A percentile compares a stretch with the other conserved stretches of the same genome.
phyloP scores from a whole-genome alignment of 345 rosid genomes.

The Mercurialis annua region DNA sequence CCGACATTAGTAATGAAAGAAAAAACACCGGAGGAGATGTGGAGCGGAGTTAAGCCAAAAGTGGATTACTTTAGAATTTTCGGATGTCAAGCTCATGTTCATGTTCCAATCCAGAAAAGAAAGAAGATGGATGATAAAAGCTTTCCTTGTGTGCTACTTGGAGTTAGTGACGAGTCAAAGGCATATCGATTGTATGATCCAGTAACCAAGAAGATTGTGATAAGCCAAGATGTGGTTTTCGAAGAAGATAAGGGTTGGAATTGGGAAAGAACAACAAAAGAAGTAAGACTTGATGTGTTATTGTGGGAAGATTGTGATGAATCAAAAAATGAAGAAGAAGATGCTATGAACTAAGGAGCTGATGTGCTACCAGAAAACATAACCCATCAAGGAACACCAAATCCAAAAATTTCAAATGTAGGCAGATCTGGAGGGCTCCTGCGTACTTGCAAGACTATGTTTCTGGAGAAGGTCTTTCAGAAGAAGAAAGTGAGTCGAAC shows the following conservation, averaged over 20 bases:
- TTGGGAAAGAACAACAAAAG: neutral
- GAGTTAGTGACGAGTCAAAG: neutral
- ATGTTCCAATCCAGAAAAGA: too few relatives aligned
- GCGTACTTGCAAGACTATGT: neutral
- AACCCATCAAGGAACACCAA: neutral
- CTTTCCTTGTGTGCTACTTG: neutral
- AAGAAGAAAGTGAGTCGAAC: neutral
- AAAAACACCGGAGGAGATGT: neutral
- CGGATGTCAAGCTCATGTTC: neutral
- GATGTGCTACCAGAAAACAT: neutral
- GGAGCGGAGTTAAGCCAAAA: neutral
- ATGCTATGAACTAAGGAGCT: neutral
- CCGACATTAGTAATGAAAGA: neutral
- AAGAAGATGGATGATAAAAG: too few relatives aligned
- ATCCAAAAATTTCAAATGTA: neutral
- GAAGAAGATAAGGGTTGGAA: neutral
- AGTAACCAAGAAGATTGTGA: neutral
- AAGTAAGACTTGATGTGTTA: too few relatives aligned
- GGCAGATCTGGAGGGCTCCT: neutral
- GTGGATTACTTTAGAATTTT: constrained; percentile 11
- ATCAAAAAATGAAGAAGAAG: neutral
- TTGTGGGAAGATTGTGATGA: neutral
- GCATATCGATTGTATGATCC: neutral
- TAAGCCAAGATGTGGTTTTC: neutral
- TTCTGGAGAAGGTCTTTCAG: neutral